These are phyloP conservation scores for Gardenia jasminoides DNA, from an alignment of 257 asterid species.

Conservation along the genomic window DNA sequence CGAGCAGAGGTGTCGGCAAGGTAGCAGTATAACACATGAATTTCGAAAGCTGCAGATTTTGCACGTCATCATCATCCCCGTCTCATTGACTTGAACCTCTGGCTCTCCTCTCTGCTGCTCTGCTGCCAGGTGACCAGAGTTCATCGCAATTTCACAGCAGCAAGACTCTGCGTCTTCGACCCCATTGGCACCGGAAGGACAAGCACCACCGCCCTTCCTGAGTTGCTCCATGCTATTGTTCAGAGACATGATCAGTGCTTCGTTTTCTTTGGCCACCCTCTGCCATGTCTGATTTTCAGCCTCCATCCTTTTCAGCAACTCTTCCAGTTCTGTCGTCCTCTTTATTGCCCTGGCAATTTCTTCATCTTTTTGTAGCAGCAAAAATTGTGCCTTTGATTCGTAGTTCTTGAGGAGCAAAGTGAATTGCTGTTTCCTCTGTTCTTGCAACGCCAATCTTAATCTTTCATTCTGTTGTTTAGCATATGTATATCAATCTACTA, in stretches of 20 bases:
- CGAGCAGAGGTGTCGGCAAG: constrained; percentile 75
- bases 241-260: constrained; percentile 43
- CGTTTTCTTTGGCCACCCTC: constrained; percentile 50
- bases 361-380: constrained; percentile 59
- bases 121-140: neutral
- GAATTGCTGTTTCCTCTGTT: constrained; percentile 45
- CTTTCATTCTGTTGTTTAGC: constrained; percentile 55
- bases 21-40: constrained; percentile 61
- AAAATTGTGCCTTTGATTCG: constrained; percentile 43
- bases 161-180: constrained; percentile 68
- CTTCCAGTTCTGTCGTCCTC: constrained; percentile 49
- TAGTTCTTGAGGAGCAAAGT: constrained; percentile 32
- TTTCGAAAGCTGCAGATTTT: constrained; percentile 47
- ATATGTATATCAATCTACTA: neutral
- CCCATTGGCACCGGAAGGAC: constrained; percentile 17
- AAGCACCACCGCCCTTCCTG: constrained; percentile 27
- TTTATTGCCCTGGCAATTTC: constrained; percentile 43
- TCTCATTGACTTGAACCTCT: constrained; percentile 6
- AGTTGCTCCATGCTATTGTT: constrained; percentile 52
- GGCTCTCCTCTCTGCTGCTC: neutral
- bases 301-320: constrained; percentile 37
- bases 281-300: constrained; percentile 61
- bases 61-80: constrained; percentile 43
- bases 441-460: constrained; percentile 50
- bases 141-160: constrained; percentile 36